Evolutionary conservation across 2,329 filamentous ascomycete genomes (phyloP), one percentile per base, ranked within the genome.

Genomic region (Annulohypoxylon truncatum): DNA sequence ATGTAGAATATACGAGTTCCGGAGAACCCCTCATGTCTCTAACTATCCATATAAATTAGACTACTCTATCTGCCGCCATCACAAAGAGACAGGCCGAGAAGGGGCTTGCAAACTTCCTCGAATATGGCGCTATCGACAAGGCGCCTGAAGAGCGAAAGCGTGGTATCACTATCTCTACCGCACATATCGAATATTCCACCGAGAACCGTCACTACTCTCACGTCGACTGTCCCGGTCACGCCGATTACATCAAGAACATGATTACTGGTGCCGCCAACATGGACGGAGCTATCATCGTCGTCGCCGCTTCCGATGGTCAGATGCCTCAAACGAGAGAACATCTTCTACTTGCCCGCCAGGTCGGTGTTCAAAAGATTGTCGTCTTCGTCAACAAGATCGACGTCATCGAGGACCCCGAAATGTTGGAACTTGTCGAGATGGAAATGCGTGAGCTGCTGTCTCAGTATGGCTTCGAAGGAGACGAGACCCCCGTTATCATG

Each of bases 191-290:
- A 86, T 99, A 98, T 87, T 84, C 93, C 75, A 99, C 96, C 80
- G 93, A 97, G 0, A 87, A 86, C 79, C 91, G 96, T 78, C 96
- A 99, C 86, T 99, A 99, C 85, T 96, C 96, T 77, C 96, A 99
- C 89, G 96, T 99, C 85, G 96, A 99, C 89, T 99, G 96, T 84
- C 96, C 96, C 64, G 96, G 96, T 83, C 96, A 99, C 91, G 96
- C 96, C 83, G 96, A 99, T 93, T 99, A 99, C 88, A 98, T 99
- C 87, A 99, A 99, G 90, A 99, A 99, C 91, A 99, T 99, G 96
- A 99, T 99, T 82, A 99, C 96, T 73, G 96, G 96, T 90, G 94
- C 96, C 70, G 95, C 96, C 77, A 97, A 94, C 87, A 99, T 99
- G 96, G 96, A 99, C 77, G 96, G 96, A 77, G 95, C 96, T 77